Evolutionary conservation across 805 yeast species (phyloP).

Genomic region (Ogataea paradorogensis): DNA sequence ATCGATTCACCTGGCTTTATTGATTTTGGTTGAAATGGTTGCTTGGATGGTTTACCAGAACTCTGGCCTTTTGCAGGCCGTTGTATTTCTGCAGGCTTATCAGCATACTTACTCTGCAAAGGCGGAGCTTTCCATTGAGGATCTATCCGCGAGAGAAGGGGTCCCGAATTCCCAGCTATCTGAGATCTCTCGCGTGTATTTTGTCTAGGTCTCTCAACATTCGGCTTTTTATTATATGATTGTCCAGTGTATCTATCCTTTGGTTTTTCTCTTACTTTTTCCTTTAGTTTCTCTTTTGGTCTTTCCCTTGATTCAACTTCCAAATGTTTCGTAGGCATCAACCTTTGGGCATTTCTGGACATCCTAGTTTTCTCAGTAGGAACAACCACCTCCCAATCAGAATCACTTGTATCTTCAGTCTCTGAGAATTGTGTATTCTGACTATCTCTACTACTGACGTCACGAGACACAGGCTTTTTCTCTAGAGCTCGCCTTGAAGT

Average conservation of each 20-base stretch:
- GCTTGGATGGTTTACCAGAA: background rate
- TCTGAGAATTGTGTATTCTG: constrained; percentile 4
- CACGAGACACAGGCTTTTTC: background rate
- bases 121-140: constrained; percentile 9
- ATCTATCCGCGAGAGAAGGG: constrained; percentile 8
- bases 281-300: constrained; percentile 4
- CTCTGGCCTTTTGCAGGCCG: background rate
- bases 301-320: background rate
- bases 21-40: too few relatives aligned
- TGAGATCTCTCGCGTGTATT: background rate
- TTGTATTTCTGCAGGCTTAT: background rate
- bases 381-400: constrained; percentile 10
- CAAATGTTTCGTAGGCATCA: constrained; percentile 11
- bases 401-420: constrained; percentile 1
- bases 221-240: background rate
- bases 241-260: too few relatives aligned
- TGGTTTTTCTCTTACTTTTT: too few relatives aligned
- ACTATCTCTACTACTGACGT: constrained; percentile 5
- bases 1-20: background rate
- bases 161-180: constrained; percentile 2
- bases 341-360: constrained; percentile 17
- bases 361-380: constrained; percentile 9
- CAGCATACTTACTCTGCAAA: constrained; percentile 7
- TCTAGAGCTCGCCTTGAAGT: background rate
- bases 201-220: background rate